Conservation (phyloP, 2,329 filamentous ascomycete species). For the Verticillium nonalfalfae region DNA sequence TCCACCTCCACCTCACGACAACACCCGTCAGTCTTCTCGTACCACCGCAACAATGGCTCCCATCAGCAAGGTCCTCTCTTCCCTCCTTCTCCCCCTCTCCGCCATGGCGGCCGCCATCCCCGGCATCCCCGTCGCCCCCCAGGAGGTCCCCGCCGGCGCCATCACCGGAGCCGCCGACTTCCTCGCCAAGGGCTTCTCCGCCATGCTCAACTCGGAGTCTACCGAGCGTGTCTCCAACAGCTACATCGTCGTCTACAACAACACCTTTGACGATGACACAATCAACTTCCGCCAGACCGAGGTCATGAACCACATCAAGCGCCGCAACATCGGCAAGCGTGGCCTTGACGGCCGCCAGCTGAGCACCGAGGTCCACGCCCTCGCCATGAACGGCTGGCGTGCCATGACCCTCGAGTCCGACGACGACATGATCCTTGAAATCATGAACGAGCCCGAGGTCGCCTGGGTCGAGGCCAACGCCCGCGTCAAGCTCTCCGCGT, state of each 20-base stretch:
- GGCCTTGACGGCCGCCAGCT: constrained; percentile 38
- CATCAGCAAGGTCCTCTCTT: constrained; percentile 11
- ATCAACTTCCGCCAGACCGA: constrained; percentile 43
- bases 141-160: constrained; percentile 10
- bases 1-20: constrained; percentile 3
- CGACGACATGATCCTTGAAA: constrained; percentile 39
- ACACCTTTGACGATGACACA: constrained; percentile 37
- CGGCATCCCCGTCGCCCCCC: constrained; percentile 6
- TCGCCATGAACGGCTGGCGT: constrained; percentile 43
- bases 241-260: constrained; percentile 62
- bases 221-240: constrained; percentile 44
- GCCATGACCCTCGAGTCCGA: constrained; percentile 48
- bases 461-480: constrained; percentile 49
- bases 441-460: constrained; percentile 41
- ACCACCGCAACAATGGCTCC: constrained; percentile 15
- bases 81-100: constrained; percentile 14
- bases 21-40: not conserved
- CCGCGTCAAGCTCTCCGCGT: constrained; percentile 32
- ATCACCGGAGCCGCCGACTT: constrained; percentile 21
- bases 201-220: constrained; percentile 41
- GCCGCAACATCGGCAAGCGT: constrained; percentile 51
- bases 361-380: constrained; percentile 38
- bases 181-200: not conserved
- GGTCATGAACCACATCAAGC: constrained; percentile 43
- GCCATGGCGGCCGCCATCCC: constrained; percentile 17